A percentile compares a stretch with the other conserved stretches of the same genome.
Evolutionary conservation across 1,139 yeast genomes (phyloP).

Genomic region (Geotrichum siamense): DNA sequence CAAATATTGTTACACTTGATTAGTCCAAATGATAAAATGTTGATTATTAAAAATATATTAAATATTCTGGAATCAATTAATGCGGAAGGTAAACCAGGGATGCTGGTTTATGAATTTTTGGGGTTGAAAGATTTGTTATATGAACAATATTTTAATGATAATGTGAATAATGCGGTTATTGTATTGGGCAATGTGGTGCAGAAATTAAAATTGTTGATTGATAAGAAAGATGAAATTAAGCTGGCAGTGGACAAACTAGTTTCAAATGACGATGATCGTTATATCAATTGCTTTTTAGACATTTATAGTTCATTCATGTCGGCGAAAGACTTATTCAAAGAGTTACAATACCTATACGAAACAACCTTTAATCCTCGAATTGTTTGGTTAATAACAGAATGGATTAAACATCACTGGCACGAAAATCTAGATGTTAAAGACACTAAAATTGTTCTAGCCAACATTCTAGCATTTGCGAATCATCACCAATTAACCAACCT

Average conservation of each 20-base stretch:
- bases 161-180: not conserved
- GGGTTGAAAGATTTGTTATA: conserved; percentile 69
- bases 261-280: conserved; percentile 64
- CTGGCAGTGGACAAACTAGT: conserved; percentile 35
- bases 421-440: conserved; percentile 23
- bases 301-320: conserved; percentile 74
- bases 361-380: not conserved
- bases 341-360: not conserved
- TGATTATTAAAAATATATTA: conserved; percentile 20
- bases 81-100: not conserved
- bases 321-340: conserved; percentile 46
- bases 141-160: conserved; percentile 31
- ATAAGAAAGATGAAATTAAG: conserved; percentile 59
- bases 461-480: conserved; percentile 53
- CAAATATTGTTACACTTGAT: not conserved
- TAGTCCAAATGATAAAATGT: not conserved
- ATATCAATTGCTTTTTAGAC: conserved; percentile 61
- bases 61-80: conserved; percentile 5
- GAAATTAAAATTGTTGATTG: conserved; percentile 48
- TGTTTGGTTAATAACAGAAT: conserved; percentile 48
- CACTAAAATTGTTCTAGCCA: conserved; percentile 34
- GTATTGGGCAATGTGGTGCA: not conserved
- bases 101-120: conserved; percentile 63
- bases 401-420: conserved; percentile 69
- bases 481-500: conserved; percentile 22